phyloP scores from a whole-genome alignment of 208 protist species.

The Leishmania gerbilli region DNA sequence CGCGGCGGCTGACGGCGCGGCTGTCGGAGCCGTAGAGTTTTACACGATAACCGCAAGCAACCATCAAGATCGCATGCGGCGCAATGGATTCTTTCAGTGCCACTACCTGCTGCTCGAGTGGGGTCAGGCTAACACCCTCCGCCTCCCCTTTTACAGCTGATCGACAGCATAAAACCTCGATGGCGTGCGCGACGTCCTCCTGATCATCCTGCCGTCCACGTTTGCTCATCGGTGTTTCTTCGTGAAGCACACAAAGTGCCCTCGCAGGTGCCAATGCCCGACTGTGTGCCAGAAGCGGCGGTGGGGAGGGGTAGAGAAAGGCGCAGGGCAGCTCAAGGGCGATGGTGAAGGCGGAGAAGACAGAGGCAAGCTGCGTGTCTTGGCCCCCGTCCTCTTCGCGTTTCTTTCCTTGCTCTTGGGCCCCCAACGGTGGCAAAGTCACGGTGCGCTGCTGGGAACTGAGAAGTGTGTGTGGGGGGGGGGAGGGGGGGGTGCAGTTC shows the following conservation, averaged over 20 bases:
- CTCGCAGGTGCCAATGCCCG: background rate
- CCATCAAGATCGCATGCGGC: constrained; percentile 68
- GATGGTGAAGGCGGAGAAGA: background rate
- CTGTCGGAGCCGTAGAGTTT: constrained; percentile 88
- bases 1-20: constrained; percentile 77
- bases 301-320: background rate
- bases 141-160: constrained; percentile 30
- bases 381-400: background rate
- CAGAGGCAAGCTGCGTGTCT: background rate
- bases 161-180: constrained; percentile 65
- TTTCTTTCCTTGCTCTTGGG: background rate
- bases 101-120: constrained; percentile 84
- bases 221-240: constrained; percentile 50
- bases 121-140: constrained; percentile 56
- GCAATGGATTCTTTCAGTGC: constrained; percentile 56
- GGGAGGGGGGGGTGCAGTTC: background rate
- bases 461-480: background rate
- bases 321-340: background rate
- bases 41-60: constrained; percentile 88
- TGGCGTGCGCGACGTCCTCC: constrained; percentile 50
- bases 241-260: constrained; percentile 5
- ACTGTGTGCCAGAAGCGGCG: background rate
- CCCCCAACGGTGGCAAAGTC: background rate
- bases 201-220: constrained; percentile 46
- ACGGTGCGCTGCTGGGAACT: background rate